phyloP scores from a whole-genome alignment of 352 stramenopile genomes.

The Pythium coloratum region DNA sequence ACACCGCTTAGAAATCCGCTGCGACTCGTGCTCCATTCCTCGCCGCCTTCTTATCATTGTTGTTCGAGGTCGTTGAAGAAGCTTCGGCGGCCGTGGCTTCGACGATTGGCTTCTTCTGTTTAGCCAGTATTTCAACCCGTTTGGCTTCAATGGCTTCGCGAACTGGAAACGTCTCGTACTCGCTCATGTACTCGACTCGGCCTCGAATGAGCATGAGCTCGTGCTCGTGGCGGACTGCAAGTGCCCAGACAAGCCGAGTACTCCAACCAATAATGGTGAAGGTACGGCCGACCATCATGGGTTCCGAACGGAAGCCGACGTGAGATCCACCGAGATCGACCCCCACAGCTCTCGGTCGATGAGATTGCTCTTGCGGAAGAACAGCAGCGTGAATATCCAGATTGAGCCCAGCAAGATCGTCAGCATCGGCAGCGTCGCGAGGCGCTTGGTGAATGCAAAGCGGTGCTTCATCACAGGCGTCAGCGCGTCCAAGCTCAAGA shows the following conservation, averaged over 20 bases:
- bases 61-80: background rate
- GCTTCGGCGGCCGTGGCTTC: too few species aligned
- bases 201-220: background rate
- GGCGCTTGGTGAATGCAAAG: background rate
- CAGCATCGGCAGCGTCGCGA: background rate
- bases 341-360: background rate
- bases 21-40: background rate
- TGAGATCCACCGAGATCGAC: background rate
- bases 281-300: background rate
- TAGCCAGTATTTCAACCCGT: background rate
- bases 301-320: background rate
- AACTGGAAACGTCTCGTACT: conserved; percentile 1
- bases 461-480: conserved; percentile 11
- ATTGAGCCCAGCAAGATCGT: background rate
- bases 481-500: conserved; percentile 10
- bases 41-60: background rate
- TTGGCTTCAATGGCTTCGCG: background rate
- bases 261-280: background rate
- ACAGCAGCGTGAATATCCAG: background rate
- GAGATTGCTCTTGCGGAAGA: background rate
- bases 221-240: background rate
- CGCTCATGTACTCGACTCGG: background rate
- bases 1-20: background rate
- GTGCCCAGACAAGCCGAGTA: background rate
- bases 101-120: background rate